A percentile compares a stretch with the other conserved stretches of the same genome.
phyloP scores from a whole-genome alignment of 1,284 basidiomycete genomes.

The Heterobasidion occidentale region DNA sequence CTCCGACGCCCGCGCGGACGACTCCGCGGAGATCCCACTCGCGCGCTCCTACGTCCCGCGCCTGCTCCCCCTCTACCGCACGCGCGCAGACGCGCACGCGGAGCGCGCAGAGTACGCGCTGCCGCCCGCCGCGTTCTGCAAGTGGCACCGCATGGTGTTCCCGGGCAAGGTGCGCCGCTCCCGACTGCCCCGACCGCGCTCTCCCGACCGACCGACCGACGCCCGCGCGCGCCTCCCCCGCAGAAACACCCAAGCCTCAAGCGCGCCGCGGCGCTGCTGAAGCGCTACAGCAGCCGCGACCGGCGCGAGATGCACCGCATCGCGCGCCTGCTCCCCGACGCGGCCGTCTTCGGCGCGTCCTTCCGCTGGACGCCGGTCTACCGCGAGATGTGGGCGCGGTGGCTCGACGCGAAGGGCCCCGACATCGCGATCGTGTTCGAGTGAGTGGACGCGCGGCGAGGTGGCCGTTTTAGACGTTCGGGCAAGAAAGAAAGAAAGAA shows the following conservation, averaged over 20 bases:
- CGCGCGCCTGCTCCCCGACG: slow-evolving; percentile 23
- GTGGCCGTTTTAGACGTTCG: no score
- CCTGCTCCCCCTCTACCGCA: slow-evolving; percentile 17
- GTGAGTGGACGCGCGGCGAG: neutral
- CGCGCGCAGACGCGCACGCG: slow-evolving; percentile 6
- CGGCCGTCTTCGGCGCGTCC: slow-evolving; percentile 18
- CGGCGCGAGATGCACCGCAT: slow-evolving; percentile 30
- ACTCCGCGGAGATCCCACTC: slow-evolving; percentile 10
- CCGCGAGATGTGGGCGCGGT: slow-evolving; percentile 24
- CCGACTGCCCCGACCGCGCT: no score
- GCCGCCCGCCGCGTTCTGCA: slow-evolving; percentile 25
- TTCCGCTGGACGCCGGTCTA: slow-evolving; percentile 16
- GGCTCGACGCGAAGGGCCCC: slow-evolving; percentile 23
- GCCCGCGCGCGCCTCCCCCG: neutral
- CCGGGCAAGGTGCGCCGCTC: slow-evolving; percentile 24
- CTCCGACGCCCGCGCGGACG: slow-evolving; percentile 8
- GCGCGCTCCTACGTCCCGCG: slow-evolving; percentile 19
- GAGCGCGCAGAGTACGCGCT: slow-evolving; percentile 18
- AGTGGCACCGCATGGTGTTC: slow-evolving; percentile 34
- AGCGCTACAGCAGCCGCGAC: slow-evolving; percentile 26
- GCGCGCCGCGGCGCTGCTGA: slow-evolving; percentile 22
- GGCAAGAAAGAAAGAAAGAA: no score
- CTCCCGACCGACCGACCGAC: no score
- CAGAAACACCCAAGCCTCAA: slow-evolving; percentile 25
- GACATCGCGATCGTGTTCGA: slow-evolving; percentile 21